phyloP scores from a whole-genome alignment of 2,329 filamentous ascomycete genomes.

The Pezicula neosporulosa region DNA sequence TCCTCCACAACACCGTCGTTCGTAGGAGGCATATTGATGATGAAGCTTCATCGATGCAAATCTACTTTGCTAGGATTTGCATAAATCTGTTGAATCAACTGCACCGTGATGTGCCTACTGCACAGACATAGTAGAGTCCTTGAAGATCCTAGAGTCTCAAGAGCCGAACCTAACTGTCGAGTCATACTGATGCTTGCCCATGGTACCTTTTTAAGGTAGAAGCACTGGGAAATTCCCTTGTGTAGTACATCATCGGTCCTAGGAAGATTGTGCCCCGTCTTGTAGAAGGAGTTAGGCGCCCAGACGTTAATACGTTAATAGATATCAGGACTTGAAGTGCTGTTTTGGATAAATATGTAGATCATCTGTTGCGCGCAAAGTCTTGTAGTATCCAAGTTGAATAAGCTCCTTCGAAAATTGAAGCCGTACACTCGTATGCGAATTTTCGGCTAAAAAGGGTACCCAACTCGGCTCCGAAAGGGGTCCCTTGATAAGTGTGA shows the following conservation, averaged over 20 bases:
- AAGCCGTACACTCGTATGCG: background rate
- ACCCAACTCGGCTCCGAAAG: no score
- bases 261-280: background rate
- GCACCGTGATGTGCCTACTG: no score
- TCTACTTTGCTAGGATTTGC: background rate
- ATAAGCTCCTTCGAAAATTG: background rate
- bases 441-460: no score
- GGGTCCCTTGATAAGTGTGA: no score
- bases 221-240: background rate
- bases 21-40: no score
- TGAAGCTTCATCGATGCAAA: background rate
- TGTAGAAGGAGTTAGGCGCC: background rate
- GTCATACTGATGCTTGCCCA: conserved; percentile 1
- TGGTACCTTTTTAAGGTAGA: background rate
- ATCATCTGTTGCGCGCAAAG: background rate
- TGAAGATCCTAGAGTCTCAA: no score
- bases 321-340: no score
- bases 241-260: background rate
- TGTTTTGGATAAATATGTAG: background rate
- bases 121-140: no score
- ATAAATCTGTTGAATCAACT: background rate
- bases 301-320: no score
- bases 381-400: no score
- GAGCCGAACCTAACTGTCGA: background rate
- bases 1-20: no score